Evolutionary conservation across 495 filamentous ascomycete genomes (phyloP).

Genomic region (Lasiosphaeria miniovina): DNA sequence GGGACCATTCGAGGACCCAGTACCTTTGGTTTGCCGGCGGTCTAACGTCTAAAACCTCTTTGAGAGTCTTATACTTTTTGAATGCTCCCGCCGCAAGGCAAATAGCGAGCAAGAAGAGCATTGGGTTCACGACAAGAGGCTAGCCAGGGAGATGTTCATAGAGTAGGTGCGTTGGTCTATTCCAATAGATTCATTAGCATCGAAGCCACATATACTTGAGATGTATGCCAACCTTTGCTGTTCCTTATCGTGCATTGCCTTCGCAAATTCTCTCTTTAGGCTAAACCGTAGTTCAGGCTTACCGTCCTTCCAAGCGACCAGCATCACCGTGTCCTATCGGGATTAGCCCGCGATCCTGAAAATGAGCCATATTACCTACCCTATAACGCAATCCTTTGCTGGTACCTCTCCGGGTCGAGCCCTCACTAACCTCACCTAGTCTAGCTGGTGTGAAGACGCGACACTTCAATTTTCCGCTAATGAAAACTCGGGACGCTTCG

Average conservation of each 20-base stretch:
- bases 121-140: conserved; percentile 2
- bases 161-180: conserved; percentile 5
- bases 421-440: conserved; percentile 9
- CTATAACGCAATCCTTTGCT: conserved; percentile 14
- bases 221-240: background rate
- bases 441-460: conserved; percentile 1
- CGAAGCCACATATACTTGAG: background rate
- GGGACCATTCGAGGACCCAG: too few relatives aligned
- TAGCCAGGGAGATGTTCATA: background rate
- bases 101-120: conserved; percentile 2
- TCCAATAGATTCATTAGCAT: background rate
- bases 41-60: conserved; percentile 1
- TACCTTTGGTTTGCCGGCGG: background rate
- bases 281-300: conserved; percentile 3
- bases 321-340: conserved; percentile 11
- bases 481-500: conserved; percentile 10
- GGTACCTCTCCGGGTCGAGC: conserved; percentile 12
- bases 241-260: conserved; percentile 1
- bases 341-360: background rate
- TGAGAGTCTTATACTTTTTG: background rate
- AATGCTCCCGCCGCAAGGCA: background rate
- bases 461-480: conserved; percentile 8
- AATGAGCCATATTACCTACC: conserved; percentile 3
- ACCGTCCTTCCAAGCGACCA: conserved; percentile 11
- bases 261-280: too few relatives aligned